phyloP scores from a whole-genome alignment of 176 grass and related monocot species.

The Carex cristatella region DNA sequence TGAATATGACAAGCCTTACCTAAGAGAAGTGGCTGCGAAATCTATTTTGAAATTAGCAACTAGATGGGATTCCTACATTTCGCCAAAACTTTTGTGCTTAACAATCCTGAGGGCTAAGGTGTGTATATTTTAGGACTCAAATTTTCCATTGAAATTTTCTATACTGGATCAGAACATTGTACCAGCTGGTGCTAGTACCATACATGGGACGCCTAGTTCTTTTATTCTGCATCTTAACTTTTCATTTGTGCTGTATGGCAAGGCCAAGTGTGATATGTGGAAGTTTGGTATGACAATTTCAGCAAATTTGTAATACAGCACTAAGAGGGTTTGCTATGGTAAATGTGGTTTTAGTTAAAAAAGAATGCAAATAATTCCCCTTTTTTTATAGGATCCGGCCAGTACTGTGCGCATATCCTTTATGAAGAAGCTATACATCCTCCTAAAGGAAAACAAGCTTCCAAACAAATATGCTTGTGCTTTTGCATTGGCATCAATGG shows the following conservation, averaged over 20 bases:
- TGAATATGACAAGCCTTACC: conserved; percentile 55
- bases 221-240: conserved; percentile 5
- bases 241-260: background rate
- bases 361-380: conserved; percentile 6
- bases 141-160: conserved; percentile 24
- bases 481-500: conserved; percentile 75
- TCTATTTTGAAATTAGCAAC: conserved; percentile 68
- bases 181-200: background rate
- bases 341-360: conserved; percentile 1
- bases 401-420: conserved; percentile 65
- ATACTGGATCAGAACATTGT: conserved; percentile 1
- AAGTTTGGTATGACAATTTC: background rate
- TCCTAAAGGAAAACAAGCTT: conserved; percentile 55
- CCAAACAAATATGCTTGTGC: conserved; percentile 82
- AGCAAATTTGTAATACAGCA: conserved; percentile 15
- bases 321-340: conserved; percentile 16
- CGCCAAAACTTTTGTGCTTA: conserved; percentile 58
- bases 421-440: conserved; percentile 59
- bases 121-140: conserved; percentile 24
- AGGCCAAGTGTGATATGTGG: background rate
- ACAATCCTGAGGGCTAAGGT: conserved; percentile 67
- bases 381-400: conserved; percentile 64
- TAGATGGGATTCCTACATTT: conserved; percentile 84
- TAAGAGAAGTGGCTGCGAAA: conserved; percentile 71
- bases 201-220: conserved; percentile 14